Base-by-base conservation (phyloP, 2,329 filamentous ascomycete species). In the Monosporascus sp. region DNA sequence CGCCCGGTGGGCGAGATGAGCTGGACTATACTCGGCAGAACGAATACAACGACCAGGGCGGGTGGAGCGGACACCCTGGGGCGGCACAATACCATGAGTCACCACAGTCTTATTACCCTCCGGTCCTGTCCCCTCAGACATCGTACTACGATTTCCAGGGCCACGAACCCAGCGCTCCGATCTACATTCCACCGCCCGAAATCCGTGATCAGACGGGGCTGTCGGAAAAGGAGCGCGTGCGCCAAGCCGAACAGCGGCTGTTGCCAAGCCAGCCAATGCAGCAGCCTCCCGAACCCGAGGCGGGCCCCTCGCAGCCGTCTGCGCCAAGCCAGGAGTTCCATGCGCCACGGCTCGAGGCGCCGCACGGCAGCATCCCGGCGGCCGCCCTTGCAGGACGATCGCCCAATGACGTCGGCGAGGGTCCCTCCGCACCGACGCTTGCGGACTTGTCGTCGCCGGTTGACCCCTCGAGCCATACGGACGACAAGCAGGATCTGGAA, bases 141-240 rank as follows among this genome's bases (percentile, higher is more conserved):
- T 61, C 64, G 24, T 69, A 66, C 57, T 72, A 70, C 53, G 63
- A 66, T 53, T 64, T 61, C 54, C 66, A 63, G 54, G 61, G 57
- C 27, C 64, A 60, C 52, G 66, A 64, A 27, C 57, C 64, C 52
- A 71, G 70, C 49, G 64, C 76, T 59, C 72, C 81, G 49, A 69
- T 78, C 52, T 79, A 82, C 61, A 67, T 86, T 17, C 82, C 85
- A 31, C 81, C 82, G 5, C 85, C 87, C n/a, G 74, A 81, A 31
- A 61, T 85, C 19, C 73, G 77, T 11, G 73, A 80, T 14, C 84
- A 90, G 52, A 81, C 81, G 55, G 78, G 75, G 5, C 73, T 91
- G 34, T 84, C 87, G 14, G 94, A 97, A 59, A 97, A 97, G 70
- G 87, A 95, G 55, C 85, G 86, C 48, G 73, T 94, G 54, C 83